Evolutionary conservation across 2,329 filamentous ascomycete species (phyloP).

Genomic region (Aureobasidium sp.): DNA sequence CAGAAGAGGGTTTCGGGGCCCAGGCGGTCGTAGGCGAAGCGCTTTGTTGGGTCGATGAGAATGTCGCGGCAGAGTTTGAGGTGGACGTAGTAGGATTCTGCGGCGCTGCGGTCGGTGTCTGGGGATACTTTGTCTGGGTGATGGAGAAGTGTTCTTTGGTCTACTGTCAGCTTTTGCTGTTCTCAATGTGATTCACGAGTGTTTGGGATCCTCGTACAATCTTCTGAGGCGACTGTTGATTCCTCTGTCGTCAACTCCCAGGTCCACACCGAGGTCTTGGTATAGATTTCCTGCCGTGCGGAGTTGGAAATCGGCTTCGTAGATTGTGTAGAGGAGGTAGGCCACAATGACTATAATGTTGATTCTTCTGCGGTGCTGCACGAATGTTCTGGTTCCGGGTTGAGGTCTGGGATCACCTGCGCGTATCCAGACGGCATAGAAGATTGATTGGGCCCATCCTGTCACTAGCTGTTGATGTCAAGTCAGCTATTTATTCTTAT

Average conservation of each 20-base stretch:
- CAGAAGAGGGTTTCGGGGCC: constrained; percentile 63
- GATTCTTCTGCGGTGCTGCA: constrained; percentile 70
- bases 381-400: constrained; percentile 59
- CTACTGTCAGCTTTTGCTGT: not conserved
- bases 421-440: constrained; percentile 82
- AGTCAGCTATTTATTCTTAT: not conserved
- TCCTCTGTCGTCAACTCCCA: constrained; percentile 61
- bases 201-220: constrained; percentile 33
- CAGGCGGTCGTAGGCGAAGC: constrained; percentile 86
- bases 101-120: constrained; percentile 29
- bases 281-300: constrained; percentile 69
- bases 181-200: no score
- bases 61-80: constrained; percentile 79
- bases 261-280: constrained; percentile 61
- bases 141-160: constrained; percentile 43
- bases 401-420: constrained; percentile 73
- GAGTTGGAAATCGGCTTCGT: constrained; percentile 80
- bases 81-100: constrained; percentile 62
- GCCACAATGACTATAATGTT: constrained; percentile 71
- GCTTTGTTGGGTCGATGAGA: constrained; percentile 63
- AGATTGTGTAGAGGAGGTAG: constrained; percentile 87
- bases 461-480: constrained; percentile 57
- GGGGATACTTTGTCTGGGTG: constrained; percentile 76
- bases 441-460: constrained; percentile 67
- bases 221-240: constrained; percentile 81